Percentiles rank a stretch among this genome's conserved stretches.
Conservation (phyloP, 345 rosid species). For the Kandelia obovata region DNA sequence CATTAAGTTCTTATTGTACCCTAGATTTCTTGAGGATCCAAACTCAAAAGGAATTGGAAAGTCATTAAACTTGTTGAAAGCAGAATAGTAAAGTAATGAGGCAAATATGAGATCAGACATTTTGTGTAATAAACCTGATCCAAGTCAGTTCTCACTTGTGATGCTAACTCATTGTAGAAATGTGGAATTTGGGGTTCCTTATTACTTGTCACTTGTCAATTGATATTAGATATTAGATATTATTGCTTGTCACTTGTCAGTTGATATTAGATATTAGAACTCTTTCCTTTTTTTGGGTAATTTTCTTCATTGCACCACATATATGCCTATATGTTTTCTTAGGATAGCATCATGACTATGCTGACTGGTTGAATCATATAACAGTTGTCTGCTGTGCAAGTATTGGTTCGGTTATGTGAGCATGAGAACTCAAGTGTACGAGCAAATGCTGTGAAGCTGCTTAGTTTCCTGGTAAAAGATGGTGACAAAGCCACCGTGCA, state of each 20-base stretch:
- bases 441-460: conserved; percentile 59
- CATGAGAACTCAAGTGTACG: conserved; percentile 36
- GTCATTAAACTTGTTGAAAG: not conserved
- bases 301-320: conserved; percentile 7
- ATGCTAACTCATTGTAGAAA: conserved; percentile 7
- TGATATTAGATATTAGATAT: not conserved
- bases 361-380: conserved; percentile 20
- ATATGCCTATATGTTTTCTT: not conserved
- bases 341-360: conserved; percentile 1
- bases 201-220: not conserved
- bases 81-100: not conserved
- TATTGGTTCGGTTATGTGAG: conserved; percentile 52
- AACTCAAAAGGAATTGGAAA: not conserved
- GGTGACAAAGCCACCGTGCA: conserved; percentile 41
- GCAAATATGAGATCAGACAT: not conserved
- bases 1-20: not conserved
- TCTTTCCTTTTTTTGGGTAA: not conserved
- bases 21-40: not conserved
- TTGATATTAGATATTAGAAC: not conserved
- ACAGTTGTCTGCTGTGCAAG: conserved; percentile 55
- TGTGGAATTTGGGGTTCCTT: not conserved
- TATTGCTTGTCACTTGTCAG: not conserved
- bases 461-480: conserved; percentile 48
- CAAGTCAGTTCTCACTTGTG: conserved; percentile 7
- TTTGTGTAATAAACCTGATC: not conserved